Conservation (phyloP, 257 asterid genomes). For the Fraxinus americana region DNA sequence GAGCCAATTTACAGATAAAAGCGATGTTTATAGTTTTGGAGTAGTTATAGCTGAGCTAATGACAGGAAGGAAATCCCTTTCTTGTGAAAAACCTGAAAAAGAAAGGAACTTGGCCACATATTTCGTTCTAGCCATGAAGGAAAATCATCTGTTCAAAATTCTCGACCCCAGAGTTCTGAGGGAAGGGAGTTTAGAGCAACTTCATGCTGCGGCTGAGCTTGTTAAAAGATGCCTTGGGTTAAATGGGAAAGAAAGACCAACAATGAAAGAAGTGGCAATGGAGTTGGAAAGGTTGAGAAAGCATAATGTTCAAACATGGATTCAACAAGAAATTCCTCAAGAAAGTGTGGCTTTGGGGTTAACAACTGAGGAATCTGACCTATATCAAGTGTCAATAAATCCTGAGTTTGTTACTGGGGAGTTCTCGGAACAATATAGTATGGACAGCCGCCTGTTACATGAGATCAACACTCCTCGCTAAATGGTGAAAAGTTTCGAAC, state of each 20-base stretch:
- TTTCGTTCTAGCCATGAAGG: conserved; percentile 44
- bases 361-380: conserved; percentile 37
- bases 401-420: conserved; percentile 27
- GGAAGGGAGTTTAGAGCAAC: conserved; percentile 65
- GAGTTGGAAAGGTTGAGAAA: conserved; percentile 68
- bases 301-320: conserved; percentile 56
- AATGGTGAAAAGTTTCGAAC: no score
- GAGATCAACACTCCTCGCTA: no score
- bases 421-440: conserved; percentile 37
- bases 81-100: conserved; percentile 40
- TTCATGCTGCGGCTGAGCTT: conserved; percentile 49
- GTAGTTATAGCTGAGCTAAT: conserved; percentile 71
- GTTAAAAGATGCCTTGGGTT: conserved; percentile 51
- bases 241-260: conserved; percentile 63
- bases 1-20: conserved; percentile 65
- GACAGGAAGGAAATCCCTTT: conserved; percentile 64
- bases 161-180: conserved; percentile 59
- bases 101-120: conserved; percentile 51
- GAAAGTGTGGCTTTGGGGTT: not conserved
- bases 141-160: conserved; percentile 47
- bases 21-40: conserved; percentile 81
- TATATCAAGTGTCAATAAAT: conserved; percentile 40
- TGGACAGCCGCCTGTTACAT: conserved; percentile 11
- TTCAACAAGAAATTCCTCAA: conserved; percentile 11
- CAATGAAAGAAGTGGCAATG: conserved; percentile 72